Evolutionary conservation across 2,329 filamentous ascomycete species (phyloP).

Genomic region (Myriosclerotinia duriaeana): DNA sequence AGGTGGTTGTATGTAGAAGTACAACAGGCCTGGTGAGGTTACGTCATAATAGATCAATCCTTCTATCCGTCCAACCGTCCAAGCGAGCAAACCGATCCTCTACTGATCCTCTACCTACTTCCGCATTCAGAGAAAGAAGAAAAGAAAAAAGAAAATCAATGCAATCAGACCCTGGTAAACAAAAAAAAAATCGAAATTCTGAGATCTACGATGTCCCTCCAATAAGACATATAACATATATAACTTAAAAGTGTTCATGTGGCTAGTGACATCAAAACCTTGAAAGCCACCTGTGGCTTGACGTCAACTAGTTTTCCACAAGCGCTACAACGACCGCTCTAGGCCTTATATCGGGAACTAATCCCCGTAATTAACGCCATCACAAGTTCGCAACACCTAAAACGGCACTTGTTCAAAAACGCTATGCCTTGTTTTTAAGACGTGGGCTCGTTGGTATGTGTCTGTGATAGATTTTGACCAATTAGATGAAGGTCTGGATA

Average conservation of each 20-base stretch:
- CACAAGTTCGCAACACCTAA: too few species aligned
- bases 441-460: neutral
- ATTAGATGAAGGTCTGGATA: neutral
- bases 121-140: neutral
- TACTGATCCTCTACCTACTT: neutral
- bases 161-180: neutral
- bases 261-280: slow-evolving; percentile 1
- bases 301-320: neutral
- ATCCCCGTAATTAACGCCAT: neutral
- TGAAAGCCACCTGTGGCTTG: slow-evolving; percentile 10
- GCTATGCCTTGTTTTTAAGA: slow-evolving; percentile 14
- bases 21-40: neutral
- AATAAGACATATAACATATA: neutral
- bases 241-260: neutral
- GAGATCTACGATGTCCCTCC: neutral
- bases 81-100: neutral
- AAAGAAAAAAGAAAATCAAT: too few species aligned
- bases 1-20: neutral
- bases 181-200: neutral
- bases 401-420: neutral
- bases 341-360: neutral
- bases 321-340: neutral
- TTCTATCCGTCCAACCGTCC: neutral
- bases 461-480: neutral
- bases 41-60: slow-evolving; percentile 6